A percentile compares a stretch with the other conserved stretches of the same genome.
phyloP scores from a whole-genome alignment of 2,329 filamentous ascomycete species.

The Neocucurbitaria cava region DNA sequence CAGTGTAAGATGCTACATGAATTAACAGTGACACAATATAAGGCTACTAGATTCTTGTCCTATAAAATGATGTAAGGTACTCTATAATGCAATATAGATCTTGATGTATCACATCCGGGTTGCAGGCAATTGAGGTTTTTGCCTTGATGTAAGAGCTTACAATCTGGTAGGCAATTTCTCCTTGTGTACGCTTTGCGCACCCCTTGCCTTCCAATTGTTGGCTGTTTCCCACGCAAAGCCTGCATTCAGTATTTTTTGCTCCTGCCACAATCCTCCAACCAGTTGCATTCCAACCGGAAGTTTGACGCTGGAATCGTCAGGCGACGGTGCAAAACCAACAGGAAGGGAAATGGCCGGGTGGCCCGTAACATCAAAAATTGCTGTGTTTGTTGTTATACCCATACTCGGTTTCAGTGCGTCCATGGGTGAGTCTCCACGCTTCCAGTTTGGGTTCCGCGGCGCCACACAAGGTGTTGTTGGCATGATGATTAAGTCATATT shows the following conservation, averaged over 20 bases:
- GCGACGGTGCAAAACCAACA: slow-evolving; percentile 32
- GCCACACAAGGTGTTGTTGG: slow-evolving; percentile 45
- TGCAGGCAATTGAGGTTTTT: background rate
- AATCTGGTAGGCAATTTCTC: background rate
- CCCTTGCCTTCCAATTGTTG: slow-evolving; percentile 33
- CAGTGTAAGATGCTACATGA: background rate
- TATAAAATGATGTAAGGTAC: background rate
- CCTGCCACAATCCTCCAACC: slow-evolving; percentile 47
- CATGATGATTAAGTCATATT: slow-evolving; percentile 52
- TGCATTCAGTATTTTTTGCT: slow-evolving; percentile 40
- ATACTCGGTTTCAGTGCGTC: slow-evolving; percentile 37
- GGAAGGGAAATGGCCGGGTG: slow-evolving; percentile 41
- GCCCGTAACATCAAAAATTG: slow-evolving; percentile 39
- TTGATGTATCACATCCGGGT: background rate
- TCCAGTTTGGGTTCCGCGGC: slow-evolving; percentile 31
- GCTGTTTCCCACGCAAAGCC: slow-evolving; percentile 38
- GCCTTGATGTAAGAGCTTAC: background rate
- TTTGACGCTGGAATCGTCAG: slow-evolving; percentile 24
- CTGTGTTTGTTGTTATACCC: slow-evolving; percentile 38
- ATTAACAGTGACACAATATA: background rate
- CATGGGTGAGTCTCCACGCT: slow-evolving; percentile 35
- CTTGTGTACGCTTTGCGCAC: background rate
- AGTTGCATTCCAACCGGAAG: slow-evolving; percentile 52
- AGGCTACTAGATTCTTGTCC: background rate
- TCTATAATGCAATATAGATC: background rate